Evolutionary conservation across 164 flowering plant species (phyloP).

Genomic region (Houttuynia cordata): DNA sequence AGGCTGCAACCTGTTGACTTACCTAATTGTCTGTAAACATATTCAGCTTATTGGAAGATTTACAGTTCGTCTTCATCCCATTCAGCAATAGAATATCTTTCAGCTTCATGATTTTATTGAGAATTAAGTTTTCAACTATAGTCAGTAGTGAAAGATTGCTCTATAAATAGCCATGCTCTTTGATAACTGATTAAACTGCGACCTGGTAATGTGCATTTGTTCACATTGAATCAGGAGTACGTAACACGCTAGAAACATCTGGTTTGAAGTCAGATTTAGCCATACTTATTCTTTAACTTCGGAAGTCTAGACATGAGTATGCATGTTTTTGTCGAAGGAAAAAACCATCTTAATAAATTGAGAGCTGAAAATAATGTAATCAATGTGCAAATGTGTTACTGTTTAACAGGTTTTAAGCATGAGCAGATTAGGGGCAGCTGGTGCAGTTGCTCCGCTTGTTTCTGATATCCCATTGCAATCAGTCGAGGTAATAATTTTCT

Average conservation of each 20-base stretch:
- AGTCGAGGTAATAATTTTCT: constrained; percentile 45
- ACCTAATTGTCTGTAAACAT: background rate
- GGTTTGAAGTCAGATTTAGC: background rate
- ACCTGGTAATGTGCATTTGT: background rate
- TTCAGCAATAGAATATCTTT: too few species aligned
- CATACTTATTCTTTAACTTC: too few species aligned
- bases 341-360: background rate
- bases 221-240: background rate
- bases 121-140: too few species aligned
- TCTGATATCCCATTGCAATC: constrained; percentile 76
- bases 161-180: too few species aligned
- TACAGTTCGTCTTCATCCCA: background rate
- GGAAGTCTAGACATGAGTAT: too few species aligned
- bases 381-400: background rate
- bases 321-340: background rate
- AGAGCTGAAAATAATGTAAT: background rate
- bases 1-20: background rate
- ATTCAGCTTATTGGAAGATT: too few species aligned
- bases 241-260: background rate
- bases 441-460: constrained; percentile 92
- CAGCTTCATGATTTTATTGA: too few species aligned
- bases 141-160: too few species aligned
- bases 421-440: constrained; percentile 95
- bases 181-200: too few species aligned
- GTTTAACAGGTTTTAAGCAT: constrained; percentile 82